Percentiles rank a stretch among this genome's conserved stretches.
phyloP scores from a whole-genome alignment of 1,284 basidiomycete species.

The Hymenochaete sp. region DNA sequence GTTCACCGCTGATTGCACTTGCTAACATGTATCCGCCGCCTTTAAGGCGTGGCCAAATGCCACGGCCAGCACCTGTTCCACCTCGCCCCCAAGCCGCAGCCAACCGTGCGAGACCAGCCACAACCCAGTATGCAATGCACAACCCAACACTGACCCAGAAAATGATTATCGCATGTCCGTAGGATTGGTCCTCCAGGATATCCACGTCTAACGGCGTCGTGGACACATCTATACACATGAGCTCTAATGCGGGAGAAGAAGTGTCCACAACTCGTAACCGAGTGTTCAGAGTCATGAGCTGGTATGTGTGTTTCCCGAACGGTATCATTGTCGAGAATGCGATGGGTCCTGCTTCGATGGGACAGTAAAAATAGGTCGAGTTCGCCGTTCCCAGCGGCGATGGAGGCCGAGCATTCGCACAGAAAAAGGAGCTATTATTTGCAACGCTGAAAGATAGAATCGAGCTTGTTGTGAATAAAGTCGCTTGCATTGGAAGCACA shows the following conservation, averaged over 20 bases:
- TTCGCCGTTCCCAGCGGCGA: slow-evolving; percentile 44
- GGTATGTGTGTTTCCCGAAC: slow-evolving; percentile 53
- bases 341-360: slow-evolving; percentile 66
- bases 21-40: slow-evolving; percentile 81
- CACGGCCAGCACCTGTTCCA: slow-evolving; percentile 45
- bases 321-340: slow-evolving; percentile 75
- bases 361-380: slow-evolving; percentile 53
- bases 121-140: slow-evolving; percentile 72
- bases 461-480: slow-evolving; percentile 74
- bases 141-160: slow-evolving; percentile 79
- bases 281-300: slow-evolving; percentile 78
- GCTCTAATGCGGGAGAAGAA: slow-evolving; percentile 50
- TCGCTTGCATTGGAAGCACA: slow-evolving; percentile 39
- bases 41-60: slow-evolving; percentile 61
- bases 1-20: slow-evolving; percentile 88
- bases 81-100: slow-evolving; percentile 77
- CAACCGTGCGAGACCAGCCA: slow-evolving; percentile 73
- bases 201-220: slow-evolving; percentile 82
- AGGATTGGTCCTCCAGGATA: too few species aligned
- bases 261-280: slow-evolving; percentile 85
- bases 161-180: slow-evolving; percentile 70
- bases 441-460: slow-evolving; percentile 72
- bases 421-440: slow-evolving; percentile 66
- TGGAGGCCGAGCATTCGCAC: slow-evolving; percentile 64
- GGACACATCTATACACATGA: slow-evolving; percentile 74